Evolutionary conservation across 2,329 filamentous ascomycete species (phyloP).

Genomic region (Aspergillus floridensis): DNA sequence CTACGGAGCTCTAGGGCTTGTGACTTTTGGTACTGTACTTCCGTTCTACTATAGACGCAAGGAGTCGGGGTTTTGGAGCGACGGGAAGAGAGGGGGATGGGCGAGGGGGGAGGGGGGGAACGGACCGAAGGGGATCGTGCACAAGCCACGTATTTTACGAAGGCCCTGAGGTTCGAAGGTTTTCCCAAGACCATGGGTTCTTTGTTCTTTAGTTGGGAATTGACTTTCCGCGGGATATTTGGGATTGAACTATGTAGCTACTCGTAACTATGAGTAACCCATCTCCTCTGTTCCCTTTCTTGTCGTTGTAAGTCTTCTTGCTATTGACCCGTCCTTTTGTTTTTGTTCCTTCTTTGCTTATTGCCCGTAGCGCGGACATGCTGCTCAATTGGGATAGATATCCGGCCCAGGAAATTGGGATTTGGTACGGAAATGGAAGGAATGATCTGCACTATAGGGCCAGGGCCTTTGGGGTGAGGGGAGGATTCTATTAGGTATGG

Average conservation of each 20-base stretch:
- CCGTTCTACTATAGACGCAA: no score
- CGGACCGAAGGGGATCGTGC: neutral
- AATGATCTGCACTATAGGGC: neutral
- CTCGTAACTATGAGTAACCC: no score
- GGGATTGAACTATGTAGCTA: no score
- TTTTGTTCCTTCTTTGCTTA: neutral
- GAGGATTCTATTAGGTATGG: neutral
- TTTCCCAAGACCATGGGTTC: neutral
- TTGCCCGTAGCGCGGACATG: conserved; percentile 12
- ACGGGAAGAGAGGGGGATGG: no score
- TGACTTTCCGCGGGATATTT: neutral
- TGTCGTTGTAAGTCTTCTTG: neutral
- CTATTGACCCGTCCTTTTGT: neutral
- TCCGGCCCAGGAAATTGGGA: neutral
- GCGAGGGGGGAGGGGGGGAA: neutral
- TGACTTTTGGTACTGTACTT: no score
- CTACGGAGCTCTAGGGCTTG: neutral
- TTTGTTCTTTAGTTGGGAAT: neutral
- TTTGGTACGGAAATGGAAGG: neutral
- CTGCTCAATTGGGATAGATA: conserved; percentile 10
- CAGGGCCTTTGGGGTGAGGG: neutral
- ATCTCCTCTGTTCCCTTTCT: no score
- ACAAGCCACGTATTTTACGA: neutral
- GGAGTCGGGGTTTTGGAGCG: neutral
- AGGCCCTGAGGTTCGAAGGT: neutral